A percentile compares a stretch with the other conserved stretches of the same genome.
phyloP scores from a whole-genome alignment of 2,329 filamentous ascomycete species.

The Epichloe sp. region DNA sequence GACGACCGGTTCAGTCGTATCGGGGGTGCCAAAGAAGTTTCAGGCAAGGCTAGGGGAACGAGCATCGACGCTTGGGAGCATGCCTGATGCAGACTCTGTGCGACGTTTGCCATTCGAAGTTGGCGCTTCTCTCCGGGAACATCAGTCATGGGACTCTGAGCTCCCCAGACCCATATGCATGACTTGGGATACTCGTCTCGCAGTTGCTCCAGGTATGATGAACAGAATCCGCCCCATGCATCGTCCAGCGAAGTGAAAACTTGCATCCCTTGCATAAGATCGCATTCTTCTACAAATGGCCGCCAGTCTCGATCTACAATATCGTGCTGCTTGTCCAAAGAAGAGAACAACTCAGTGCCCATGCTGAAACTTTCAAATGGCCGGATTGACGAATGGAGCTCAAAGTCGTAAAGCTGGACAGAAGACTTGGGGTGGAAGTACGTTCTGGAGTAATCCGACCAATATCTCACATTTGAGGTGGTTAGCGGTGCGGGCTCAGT shows the following conservation, averaged over 20 bases:
- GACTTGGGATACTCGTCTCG: constrained; percentile 86
- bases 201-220: constrained; percentile 61
- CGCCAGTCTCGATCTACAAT: constrained; percentile 82
- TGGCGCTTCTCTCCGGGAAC: constrained; percentile 36
- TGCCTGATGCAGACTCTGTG: constrained; percentile 56
- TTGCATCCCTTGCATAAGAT: constrained; percentile 82
- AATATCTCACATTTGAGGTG: constrained; percentile 69
- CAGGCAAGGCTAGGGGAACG: constrained; percentile 57
- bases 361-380: constrained; percentile 86
- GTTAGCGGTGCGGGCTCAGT: constrained; percentile 51
- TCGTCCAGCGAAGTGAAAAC: constrained; percentile 59
- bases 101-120: constrained; percentile 58
- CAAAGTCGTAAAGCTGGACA: constrained; percentile 76
- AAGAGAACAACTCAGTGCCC: constrained; percentile 63
- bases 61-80: constrained; percentile 62
- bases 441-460: constrained; percentile 91
- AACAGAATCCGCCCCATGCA: constrained; percentile 68
- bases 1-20: constrained; percentile 49
- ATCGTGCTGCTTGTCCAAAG: constrained; percentile 68
- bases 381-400: constrained; percentile 64
- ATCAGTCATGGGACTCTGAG: constrained; percentile 48
- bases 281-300: constrained; percentile 83
- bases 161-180: constrained; percentile 74
- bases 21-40: constrained; percentile 40
- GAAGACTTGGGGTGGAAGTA: constrained; percentile 85